These are phyloP conservation scores for Solanum appendiculatum DNA, from an alignment of 257 asterid species.

Conservation along the genomic window DNA sequence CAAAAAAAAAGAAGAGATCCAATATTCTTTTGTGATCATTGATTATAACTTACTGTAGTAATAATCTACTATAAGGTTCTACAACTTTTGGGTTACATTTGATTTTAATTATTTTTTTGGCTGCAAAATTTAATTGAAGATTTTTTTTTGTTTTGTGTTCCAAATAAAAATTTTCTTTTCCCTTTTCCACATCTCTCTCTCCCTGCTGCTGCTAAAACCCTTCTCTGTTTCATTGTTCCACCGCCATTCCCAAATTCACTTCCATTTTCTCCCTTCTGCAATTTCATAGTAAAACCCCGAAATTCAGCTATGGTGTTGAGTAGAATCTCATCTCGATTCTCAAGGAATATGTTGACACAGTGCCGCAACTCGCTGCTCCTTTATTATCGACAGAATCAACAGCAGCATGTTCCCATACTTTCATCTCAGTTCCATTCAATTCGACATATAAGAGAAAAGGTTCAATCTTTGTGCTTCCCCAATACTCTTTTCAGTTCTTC, in stretches of 20 bases:
- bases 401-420: constrained; percentile 3
- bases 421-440: constrained; percentile 27
- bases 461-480: background rate
- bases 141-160: background rate
- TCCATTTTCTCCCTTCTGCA: background rate
- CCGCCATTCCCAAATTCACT: background rate
- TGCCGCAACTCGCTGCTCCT: constrained; percentile 37
- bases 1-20: too few species aligned
- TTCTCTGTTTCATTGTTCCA: background rate
- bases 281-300: background rate
- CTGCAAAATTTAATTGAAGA: background rate
- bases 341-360: constrained; percentile 33
- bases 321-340: constrained; percentile 45
- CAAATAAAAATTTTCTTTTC: background rate
- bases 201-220: background rate
- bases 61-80: background rate
- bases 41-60: background rate
- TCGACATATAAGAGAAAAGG: constrained; percentile 23
- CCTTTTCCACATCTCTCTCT: background rate
- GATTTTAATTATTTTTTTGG: background rate
- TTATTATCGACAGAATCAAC: constrained; percentile 16
- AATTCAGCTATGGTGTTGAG: constrained; percentile 36
- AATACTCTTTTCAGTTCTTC: background rate
- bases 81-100: background rate
- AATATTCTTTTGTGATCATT: background rate